Evolutionary conservation across 371 early-diverging fungal species (phyloP).

Genomic region (Mucor piriformis): DNA sequence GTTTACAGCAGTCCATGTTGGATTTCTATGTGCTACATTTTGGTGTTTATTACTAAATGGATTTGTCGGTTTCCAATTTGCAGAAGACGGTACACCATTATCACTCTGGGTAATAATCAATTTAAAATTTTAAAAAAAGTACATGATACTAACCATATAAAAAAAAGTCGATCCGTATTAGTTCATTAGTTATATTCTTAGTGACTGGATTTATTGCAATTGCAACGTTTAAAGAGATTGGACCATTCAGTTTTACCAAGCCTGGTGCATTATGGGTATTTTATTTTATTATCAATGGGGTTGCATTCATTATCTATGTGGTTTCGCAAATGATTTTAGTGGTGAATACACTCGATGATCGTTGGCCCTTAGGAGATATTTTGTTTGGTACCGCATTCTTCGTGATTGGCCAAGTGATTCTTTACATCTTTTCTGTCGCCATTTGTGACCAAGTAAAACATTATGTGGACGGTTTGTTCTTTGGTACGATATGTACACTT

Average conservation of each 20-base stretch:
- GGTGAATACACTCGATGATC: slow-evolving; percentile 91
- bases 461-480: slow-evolving; percentile 96
- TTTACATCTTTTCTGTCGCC: slow-evolving; percentile 74
- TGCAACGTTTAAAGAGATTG: slow-evolving; percentile 76
- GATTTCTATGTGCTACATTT: slow-evolving; percentile 80
- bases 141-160: not conserved
- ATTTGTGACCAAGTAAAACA: slow-evolving; percentile 90
- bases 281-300: slow-evolving; percentile 86
- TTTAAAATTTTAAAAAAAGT: not conserved
- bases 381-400: slow-evolving; percentile 89
- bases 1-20: slow-evolving; percentile 85
- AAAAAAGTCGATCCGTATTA: slow-evolving; percentile 80
- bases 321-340: slow-evolving; percentile 92
- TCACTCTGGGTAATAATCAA: slow-evolving; percentile 95
- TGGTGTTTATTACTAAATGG: slow-evolving; percentile 94
- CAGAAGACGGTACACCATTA: slow-evolving; percentile 92
- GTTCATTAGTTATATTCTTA: slow-evolving; percentile 77
- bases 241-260: slow-evolving; percentile 60
- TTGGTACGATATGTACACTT: slow-evolving; percentile 89
- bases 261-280: slow-evolving; percentile 88
- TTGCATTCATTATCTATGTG: slow-evolving; percentile 83
- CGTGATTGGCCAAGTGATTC: slow-evolving; percentile 80
- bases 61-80: slow-evolving; percentile 95
- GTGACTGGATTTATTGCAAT: slow-evolving; percentile 80
- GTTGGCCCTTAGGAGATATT: slow-evolving; percentile 96